Conservation (phyloP, 202 grass and related monocot species). For the Zizania palustris region DNA sequence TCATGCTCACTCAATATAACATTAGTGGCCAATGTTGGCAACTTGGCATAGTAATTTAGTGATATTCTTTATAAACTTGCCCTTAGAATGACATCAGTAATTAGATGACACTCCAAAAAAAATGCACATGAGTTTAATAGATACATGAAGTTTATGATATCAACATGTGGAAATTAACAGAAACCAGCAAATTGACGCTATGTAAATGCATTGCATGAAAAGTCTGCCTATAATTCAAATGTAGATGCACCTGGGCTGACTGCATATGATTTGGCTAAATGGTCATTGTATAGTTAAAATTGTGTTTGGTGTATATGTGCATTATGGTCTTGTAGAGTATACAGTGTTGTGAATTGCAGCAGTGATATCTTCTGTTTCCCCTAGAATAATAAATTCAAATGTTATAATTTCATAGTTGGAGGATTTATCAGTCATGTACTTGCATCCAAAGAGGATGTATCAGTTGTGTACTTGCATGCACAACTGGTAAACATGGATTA, state of each 20-base stretch:
- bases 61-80: neutral
- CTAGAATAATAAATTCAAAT: neutral
- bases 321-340: neutral
- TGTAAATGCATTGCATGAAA: neutral
- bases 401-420: neutral
- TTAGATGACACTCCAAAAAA: neutral
- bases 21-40: neutral
- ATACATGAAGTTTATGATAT: neutral
- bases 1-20: neutral
- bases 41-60: neutral
- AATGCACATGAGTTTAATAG: neutral
- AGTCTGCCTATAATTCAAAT: neutral
- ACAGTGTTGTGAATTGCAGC: neutral
- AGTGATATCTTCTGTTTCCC: neutral
- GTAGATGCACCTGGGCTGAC: neutral
- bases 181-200: neutral
- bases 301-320: constrained; percentile 1
- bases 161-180: neutral
- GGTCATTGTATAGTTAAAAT: neutral
- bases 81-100: neutral
- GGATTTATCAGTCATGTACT: neutral
- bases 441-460: neutral
- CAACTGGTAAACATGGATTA: neutral
- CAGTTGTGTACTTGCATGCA: neutral
- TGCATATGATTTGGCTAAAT: neutral